Evolutionary conservation across 2,329 filamentous ascomycete genomes (phyloP).

Genomic region (Nothopassalora personata): DNA sequence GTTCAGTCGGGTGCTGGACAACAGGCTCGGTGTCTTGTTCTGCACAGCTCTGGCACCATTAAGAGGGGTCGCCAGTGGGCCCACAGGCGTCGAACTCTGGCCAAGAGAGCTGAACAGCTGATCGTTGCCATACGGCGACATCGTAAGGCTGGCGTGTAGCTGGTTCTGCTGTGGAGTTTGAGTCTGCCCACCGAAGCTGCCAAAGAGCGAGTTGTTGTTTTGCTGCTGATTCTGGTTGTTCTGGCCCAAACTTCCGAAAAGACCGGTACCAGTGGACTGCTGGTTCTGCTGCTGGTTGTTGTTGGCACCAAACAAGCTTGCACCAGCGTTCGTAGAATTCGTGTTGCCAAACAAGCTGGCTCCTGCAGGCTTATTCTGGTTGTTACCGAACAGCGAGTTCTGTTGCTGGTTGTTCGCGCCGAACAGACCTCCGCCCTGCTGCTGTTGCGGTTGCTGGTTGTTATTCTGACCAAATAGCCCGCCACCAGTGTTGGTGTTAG

Average conservation of each 20-base stretch:
- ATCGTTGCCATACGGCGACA: constrained; percentile 84
- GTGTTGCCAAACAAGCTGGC: constrained; percentile 36
- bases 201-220: constrained; percentile 49
- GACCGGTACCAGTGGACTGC: constrained; percentile 34
- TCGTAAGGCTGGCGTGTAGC: constrained; percentile 56
- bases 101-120: constrained; percentile 75
- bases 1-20: constrained; percentile 42
- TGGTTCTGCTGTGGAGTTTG: constrained; percentile 55
- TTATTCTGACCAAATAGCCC: constrained; percentile 36
- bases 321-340: constrained; percentile 29
- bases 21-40: constrained; percentile 27
- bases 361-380: constrained; percentile 39
- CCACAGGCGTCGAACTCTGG: constrained; percentile 64
- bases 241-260: constrained; percentile 31
- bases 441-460: constrained; percentile 23
- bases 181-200: constrained; percentile 37
- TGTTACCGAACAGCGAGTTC: constrained; percentile 30
- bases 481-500: constrained; percentile 22
- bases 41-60: constrained; percentile 52
- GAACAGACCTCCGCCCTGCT: constrained; percentile 35
- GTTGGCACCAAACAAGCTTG: constrained; percentile 28
- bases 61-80: constrained; percentile 86
- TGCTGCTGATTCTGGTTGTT: constrained; percentile 39
- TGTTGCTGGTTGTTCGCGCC: constrained; percentile 31
- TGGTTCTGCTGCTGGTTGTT: constrained; percentile 37